phyloP scores from a whole-genome alignment of 2,329 filamentous ascomycete genomes.

The Phoma sp. region DNA sequence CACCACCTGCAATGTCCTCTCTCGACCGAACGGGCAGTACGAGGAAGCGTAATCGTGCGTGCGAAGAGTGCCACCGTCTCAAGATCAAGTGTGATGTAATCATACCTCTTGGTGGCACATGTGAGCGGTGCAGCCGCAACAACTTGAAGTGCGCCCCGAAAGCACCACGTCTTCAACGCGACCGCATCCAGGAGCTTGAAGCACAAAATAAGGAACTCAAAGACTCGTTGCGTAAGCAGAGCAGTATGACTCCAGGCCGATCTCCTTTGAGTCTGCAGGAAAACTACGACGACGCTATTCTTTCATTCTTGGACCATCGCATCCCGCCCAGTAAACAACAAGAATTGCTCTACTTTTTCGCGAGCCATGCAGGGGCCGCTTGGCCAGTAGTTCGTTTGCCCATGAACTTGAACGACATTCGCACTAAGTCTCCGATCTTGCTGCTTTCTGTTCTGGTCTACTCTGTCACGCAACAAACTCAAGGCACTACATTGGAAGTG shows the following conservation, averaged over 20 bases:
- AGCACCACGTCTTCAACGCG: slow-evolving; percentile 37
- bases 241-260: slow-evolving; percentile 24
- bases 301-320: slow-evolving; percentile 32
- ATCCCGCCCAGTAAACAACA: slow-evolving; percentile 30
- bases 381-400: slow-evolving; percentile 29
- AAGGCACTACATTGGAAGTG: slow-evolving; percentile 27
- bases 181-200: slow-evolving; percentile 38
- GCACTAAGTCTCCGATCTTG: slow-evolving; percentile 31
- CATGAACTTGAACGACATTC: slow-evolving; percentile 23
- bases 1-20: slow-evolving; percentile 3
- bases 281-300: slow-evolving; percentile 22
- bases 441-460: slow-evolving; percentile 31
- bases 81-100: slow-evolving; percentile 42
- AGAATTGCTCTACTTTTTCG: slow-evolving; percentile 26
- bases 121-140: slow-evolving; percentile 36
- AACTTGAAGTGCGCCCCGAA: slow-evolving; percentile 31
- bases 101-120: slow-evolving; percentile 21
- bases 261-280: slow-evolving; percentile 27
- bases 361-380: slow-evolving; percentile 23
- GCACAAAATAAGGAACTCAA: slow-evolving; percentile 33
- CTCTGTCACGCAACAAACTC: slow-evolving; percentile 28
- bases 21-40: slow-evolving; percentile 17
- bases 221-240: slow-evolving; percentile 24
- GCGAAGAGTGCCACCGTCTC: slow-evolving; percentile 39
- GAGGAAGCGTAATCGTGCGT: slow-evolving; percentile 36